phyloP scores from a whole-genome alignment of 805 yeast genomes.

The Teunomyces kruisii region DNA sequence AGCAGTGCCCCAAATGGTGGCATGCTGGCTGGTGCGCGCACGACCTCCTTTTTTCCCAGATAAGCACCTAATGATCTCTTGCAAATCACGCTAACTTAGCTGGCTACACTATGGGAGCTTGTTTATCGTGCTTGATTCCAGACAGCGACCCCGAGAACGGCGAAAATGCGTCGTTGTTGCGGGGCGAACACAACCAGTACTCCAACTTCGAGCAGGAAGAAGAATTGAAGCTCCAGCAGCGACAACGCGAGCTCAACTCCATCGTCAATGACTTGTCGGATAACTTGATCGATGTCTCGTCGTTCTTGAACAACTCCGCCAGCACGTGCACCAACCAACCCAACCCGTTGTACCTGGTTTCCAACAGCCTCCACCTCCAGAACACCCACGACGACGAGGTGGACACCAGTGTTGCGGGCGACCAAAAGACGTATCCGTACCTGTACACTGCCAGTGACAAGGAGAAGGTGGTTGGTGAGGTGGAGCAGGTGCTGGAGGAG shows the following conservation, averaged over 20 bases:
- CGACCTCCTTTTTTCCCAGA: background rate
- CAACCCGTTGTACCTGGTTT: constrained; percentile 2
- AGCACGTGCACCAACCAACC: constrained; percentile 5
- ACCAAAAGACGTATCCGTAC: constrained; percentile 11
- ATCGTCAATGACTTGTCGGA: constrained; percentile 43
- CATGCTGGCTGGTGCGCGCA: constrained; percentile 6
- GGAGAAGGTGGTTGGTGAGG: constrained; percentile 7
- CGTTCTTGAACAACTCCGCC: constrained; percentile 12
- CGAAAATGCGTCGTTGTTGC: constrained; percentile 39
- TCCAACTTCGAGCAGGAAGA: constrained; percentile 35
- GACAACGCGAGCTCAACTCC: constrained; percentile 47
- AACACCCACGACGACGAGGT: constrained; percentile 7
- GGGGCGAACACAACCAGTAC: constrained; percentile 23
- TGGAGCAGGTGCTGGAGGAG: constrained; percentile 6
- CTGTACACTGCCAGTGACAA: constrained; percentile 10
- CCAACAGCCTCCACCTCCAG: constrained; percentile 4
- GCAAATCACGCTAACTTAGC: too few species aligned
- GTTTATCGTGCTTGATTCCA: constrained; percentile 46
- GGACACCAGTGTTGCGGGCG: constrained; percentile 4
- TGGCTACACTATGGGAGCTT: constrained; percentile 41
- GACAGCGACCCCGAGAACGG: constrained; percentile 37
- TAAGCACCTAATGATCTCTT: background rate
- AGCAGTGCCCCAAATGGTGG: background rate
- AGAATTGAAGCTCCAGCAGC: constrained; percentile 39
- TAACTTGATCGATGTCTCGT: constrained; percentile 14